A percentile compares a stretch with the other conserved stretches of the same genome.
These are phyloP conservation scores for Limtongozyma cylindracea DNA, from an alignment of 805 yeast species.

Conservation along the genomic window DNA sequence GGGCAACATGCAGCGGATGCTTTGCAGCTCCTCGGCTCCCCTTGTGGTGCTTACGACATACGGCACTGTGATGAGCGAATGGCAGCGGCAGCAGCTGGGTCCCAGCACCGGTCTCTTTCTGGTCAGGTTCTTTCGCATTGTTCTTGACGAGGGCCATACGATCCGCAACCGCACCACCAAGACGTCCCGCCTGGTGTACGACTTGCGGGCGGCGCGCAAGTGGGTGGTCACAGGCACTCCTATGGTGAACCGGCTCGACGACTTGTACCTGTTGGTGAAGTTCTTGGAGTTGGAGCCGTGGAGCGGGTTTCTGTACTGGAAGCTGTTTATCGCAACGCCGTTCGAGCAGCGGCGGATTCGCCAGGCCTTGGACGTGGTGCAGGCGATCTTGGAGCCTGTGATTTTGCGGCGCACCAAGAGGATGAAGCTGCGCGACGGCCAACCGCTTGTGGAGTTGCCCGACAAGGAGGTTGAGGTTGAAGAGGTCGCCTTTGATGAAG, in stretches of 20 bases:
- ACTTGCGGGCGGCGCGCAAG: slow-evolving; percentile 31
- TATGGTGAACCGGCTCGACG: slow-evolving; percentile 70
- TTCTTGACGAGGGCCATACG: slow-evolving; percentile 78
- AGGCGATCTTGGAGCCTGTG: slow-evolving; percentile 64
- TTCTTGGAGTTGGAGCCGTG: slow-evolving; percentile 74
- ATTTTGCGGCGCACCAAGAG: slow-evolving; percentile 65
- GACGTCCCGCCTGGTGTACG: slow-evolving; percentile 56
- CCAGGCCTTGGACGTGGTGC: slow-evolving; percentile 64
- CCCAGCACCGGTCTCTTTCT: slow-evolving; percentile 34
- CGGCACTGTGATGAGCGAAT: slow-evolving; percentile 68
- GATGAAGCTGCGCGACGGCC: slow-evolving; percentile 56
- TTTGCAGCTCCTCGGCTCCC: slow-evolving; percentile 27
- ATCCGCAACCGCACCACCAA: slow-evolving; percentile 60
- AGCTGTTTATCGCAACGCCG: slow-evolving; percentile 59
- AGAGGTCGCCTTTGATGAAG: slow-evolving; percentile 34
- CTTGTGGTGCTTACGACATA: slow-evolving; percentile 61
- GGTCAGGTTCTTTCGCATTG: slow-evolving; percentile 48
- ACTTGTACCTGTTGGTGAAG: slow-evolving; percentile 50
- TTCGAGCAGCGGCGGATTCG: slow-evolving; percentile 49
- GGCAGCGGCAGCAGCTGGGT: slow-evolving; percentile 9
- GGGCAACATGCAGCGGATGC: slow-evolving; percentile 18
- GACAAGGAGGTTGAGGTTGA: slow-evolving; percentile 48
- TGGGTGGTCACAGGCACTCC: slow-evolving; percentile 94
- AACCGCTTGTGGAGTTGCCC: slow-evolving; percentile 53
- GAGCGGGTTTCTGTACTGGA: slow-evolving; percentile 72